phyloP scores from a whole-genome alignment of 129 eudicot genomes.

The Artemisia argyi region DNA sequence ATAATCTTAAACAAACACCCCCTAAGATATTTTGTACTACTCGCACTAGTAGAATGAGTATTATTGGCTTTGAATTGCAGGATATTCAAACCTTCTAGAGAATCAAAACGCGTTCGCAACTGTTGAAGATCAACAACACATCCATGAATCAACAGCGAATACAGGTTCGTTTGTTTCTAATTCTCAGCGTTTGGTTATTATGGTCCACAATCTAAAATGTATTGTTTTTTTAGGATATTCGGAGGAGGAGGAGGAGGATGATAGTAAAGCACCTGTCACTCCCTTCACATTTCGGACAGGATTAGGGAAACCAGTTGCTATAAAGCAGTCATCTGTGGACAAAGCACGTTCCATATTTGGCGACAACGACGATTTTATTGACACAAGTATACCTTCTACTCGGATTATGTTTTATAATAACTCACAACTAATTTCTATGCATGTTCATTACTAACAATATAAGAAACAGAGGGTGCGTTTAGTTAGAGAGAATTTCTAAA shows the following conservation, averaged over 20 bases:
- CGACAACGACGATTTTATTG: slow-evolving; percentile 33
- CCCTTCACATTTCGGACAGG: slow-evolving; percentile 45
- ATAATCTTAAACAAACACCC: too few species aligned
- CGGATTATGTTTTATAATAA: too few species aligned
- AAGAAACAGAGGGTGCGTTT: too few species aligned
- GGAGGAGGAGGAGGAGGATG: slow-evolving; percentile 8
- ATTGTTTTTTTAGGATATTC: slow-evolving; percentile 38
- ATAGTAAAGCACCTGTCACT: slow-evolving; percentile 16
- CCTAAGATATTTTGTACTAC: background rate
- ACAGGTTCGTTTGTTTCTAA: slow-evolving; percentile 33
- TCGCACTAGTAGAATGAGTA: background rate
- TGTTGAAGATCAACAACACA: too few species aligned
- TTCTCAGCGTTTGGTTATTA: background rate
- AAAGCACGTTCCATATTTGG: slow-evolving; percentile 67
- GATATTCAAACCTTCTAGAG: slow-evolving; percentile 27
- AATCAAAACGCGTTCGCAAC: slow-evolving; percentile 6
- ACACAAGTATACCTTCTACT: slow-evolving; percentile 29
- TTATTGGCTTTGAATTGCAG: slow-evolving; percentile 22
- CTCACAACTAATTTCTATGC: too few species aligned
- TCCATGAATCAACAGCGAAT: background rate
- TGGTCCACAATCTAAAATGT: background rate
- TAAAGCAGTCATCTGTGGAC: slow-evolving; percentile 58
- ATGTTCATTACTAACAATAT: too few species aligned
- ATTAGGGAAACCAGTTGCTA: slow-evolving; percentile 39
- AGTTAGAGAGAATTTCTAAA: too few species aligned